These are phyloP conservation scores for Aspergillus nidulans DNA, from an alignment of 495 filamentous ascomycete species.

Conservation along the genomic window DNA sequence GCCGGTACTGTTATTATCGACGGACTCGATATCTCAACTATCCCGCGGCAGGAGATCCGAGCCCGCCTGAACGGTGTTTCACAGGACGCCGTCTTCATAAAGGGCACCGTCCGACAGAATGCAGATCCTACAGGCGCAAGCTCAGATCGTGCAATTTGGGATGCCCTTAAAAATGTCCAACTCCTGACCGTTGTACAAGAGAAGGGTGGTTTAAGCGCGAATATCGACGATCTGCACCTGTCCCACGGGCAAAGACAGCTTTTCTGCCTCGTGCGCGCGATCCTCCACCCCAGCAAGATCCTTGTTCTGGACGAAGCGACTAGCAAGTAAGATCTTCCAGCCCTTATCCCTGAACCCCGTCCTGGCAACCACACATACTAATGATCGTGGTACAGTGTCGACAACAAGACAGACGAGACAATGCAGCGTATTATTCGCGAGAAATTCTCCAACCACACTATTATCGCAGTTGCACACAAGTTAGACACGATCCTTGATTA, in stretches of 20 bases:
- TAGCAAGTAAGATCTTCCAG: constrained; percentile 24
- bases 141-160: constrained; percentile 25
- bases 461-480: constrained; percentile 53
- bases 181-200: constrained; percentile 35
- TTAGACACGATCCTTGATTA: constrained; percentile 42
- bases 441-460: constrained; percentile 45
- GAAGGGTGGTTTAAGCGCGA: constrained; percentile 39
- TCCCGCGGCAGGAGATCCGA: constrained; percentile 28
- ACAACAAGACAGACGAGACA: constrained; percentile 39
- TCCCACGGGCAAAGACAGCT: constrained; percentile 11
- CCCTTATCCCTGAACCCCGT: not conserved
- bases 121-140: constrained; percentile 33
- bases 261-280: constrained; percentile 9
- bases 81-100: constrained; percentile 51
- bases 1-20: constrained; percentile 37
- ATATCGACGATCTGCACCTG: constrained; percentile 22
- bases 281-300: constrained; percentile 2
- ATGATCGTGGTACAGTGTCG: constrained; percentile 27
- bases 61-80: constrained; percentile 38
- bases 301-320: constrained; percentile 19
- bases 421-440: constrained; percentile 47
- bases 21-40: constrained; percentile 32
- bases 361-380: not conserved
- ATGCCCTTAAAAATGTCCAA: constrained; percentile 35
- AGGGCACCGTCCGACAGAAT: constrained; percentile 44